These are phyloP conservation scores for Diplotaxis tenuifolia DNA, from an alignment of 345 rosid species.

Conservation along the genomic window DNA sequence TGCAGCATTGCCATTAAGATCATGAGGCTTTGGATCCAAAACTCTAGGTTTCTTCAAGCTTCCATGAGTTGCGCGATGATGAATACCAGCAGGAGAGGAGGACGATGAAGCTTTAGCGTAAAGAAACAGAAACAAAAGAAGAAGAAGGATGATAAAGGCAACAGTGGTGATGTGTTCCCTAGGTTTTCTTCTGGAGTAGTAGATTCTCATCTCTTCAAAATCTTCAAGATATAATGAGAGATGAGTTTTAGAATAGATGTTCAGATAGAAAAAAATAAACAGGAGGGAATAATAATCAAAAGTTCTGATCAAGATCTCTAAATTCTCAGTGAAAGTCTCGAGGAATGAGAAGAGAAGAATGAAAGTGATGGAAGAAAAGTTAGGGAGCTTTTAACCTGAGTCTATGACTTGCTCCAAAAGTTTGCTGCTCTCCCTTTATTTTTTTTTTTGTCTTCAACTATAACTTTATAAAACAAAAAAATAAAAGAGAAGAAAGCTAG, in stretches of 20 bases:
- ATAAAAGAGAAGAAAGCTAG: background rate
- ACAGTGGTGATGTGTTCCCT: constrained; percentile 12
- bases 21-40: constrained; percentile 18
- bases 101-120: constrained; percentile 31
- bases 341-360: constrained; percentile 32
- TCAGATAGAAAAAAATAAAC: background rate
- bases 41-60: constrained; percentile 14
- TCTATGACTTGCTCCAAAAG: constrained; percentile 39
- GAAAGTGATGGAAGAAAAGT: constrained; percentile 35
- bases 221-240: constrained; percentile 7
- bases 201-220: constrained; percentile 16
- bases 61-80: constrained; percentile 31
- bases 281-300: background rate
- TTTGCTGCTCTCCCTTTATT: constrained; percentile 25
- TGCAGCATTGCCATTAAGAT: constrained; percentile 13
- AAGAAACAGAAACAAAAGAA: constrained; percentile 33
- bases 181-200: constrained; percentile 33
- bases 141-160: constrained; percentile 24
- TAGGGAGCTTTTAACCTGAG: constrained; percentile 17
- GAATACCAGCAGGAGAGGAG: constrained; percentile 4
- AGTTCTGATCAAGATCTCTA: constrained; percentile 25
- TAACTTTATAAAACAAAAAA: background rate
- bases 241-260: background rate
- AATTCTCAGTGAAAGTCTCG: background rate
- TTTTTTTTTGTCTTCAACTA: background rate